phyloP scores from a whole-genome alignment of 768 basidiomycete genomes.

The Boletellus ananiceps region DNA sequence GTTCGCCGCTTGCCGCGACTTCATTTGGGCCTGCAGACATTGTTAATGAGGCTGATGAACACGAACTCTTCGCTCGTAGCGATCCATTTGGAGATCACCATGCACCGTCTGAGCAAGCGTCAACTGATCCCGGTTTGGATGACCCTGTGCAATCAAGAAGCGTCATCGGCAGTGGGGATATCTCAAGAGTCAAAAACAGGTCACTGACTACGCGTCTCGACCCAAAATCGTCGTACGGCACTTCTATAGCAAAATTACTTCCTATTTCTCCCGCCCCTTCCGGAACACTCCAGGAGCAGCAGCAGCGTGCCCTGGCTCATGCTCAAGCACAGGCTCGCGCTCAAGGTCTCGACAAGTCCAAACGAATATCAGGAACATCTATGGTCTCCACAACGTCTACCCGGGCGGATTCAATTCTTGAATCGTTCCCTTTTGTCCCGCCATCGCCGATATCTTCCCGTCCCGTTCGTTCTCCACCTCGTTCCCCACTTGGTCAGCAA shows the following conservation, averaged over 20 bases:
- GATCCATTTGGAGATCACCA: slow-evolving; percentile 69
- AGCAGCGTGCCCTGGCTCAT: slow-evolving; percentile 56
- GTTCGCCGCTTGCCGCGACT: slow-evolving; percentile 65
- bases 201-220: slow-evolving; percentile 35
- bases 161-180: slow-evolving; percentile 55
- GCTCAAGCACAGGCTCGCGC: slow-evolving; percentile 58
- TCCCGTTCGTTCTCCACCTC: slow-evolving; percentile 68
- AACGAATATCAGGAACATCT: slow-evolving; percentile 61
- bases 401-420: slow-evolving; percentile 78
- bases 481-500: slow-evolving; percentile 66
- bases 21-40: slow-evolving; percentile 72
- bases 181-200: slow-evolving; percentile 65
- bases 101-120: slow-evolving; percentile 13
- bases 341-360: slow-evolving; percentile 43
- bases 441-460: slow-evolving; percentile 85
- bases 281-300: slow-evolving; percentile 56
- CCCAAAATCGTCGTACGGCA: slow-evolving; percentile 47
- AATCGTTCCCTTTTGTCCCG: slow-evolving; percentile 85
- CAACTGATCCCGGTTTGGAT: slow-evolving; percentile 35
- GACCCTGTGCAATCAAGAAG: slow-evolving; percentile 52
- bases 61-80: slow-evolving; percentile 19
- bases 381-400: slow-evolving; percentile 65
- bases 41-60: slow-evolving; percentile 42
- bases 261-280: slow-evolving; percentile 38
- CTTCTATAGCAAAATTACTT: slow-evolving; percentile 60